A percentile compares a stretch with the other conserved stretches of the same genome.
Evolutionary conservation across 768 basidiomycete genomes (phyloP).

Genomic region (Leccinum boreale): DNA sequence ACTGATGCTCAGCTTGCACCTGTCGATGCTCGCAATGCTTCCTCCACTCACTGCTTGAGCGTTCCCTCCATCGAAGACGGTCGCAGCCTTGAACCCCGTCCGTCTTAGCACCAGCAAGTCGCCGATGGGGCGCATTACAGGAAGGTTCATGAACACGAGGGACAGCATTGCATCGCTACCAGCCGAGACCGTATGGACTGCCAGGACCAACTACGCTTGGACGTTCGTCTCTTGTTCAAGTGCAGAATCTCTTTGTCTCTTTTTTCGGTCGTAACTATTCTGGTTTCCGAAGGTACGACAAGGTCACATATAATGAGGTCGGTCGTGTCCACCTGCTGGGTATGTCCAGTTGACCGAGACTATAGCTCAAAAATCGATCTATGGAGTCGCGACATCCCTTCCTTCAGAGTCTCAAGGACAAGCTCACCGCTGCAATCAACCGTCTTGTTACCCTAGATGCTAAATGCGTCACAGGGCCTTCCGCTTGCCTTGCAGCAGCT

Average conservation of each 20-base stretch:
- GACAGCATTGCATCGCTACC: too few relatives aligned
- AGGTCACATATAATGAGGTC: slow-evolving; percentile 70
- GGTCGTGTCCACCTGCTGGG: slow-evolving; percentile 1
- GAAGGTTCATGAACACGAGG: too few relatives aligned
- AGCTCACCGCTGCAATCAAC: too few relatives aligned
- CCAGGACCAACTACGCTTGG: too few relatives aligned
- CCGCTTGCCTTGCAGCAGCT: too few relatives aligned
- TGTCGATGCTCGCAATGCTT: slow-evolving; percentile 5
- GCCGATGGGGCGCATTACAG: too few relatives aligned
- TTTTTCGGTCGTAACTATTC: slow-evolving; percentile 87
- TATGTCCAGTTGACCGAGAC: neutral
- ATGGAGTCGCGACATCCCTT: too few relatives aligned
- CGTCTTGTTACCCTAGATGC: too few relatives aligned
- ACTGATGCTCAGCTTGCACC: neutral
- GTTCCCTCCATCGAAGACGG: slow-evolving; percentile 17
- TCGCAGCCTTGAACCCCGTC: slow-evolving; percentile 34
- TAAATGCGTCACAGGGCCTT: too few relatives aligned
- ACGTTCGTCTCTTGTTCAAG: slow-evolving; percentile 76
- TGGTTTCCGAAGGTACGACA: slow-evolving; percentile 95
- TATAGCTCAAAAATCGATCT: slow-evolving; percentile 44
- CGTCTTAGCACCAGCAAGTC: neutral
- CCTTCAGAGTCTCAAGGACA: too few relatives aligned
- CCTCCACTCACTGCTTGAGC: neutral
- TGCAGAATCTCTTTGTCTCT: slow-evolving; percentile 75
- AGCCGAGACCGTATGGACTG: too few relatives aligned